Percentiles rank a stretch among this genome's conserved stretches.
Evolutionary conservation across 192 early-diverging fungal genomes (phyloP).

Genomic region (Funneliformis geosporum): DNA sequence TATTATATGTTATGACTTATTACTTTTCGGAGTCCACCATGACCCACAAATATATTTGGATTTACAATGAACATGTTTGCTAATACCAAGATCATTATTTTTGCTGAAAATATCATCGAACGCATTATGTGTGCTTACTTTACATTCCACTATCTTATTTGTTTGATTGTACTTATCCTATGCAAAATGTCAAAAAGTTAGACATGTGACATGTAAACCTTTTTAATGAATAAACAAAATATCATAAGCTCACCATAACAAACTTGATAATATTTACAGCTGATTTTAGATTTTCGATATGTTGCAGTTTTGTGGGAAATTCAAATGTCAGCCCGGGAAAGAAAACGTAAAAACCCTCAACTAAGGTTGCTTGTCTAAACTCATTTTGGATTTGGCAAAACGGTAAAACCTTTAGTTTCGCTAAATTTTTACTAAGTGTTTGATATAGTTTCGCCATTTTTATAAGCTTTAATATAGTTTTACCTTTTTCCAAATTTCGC

Average conservation of each 20-base stretch:
- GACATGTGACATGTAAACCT: constrained; percentile 23
- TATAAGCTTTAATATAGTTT: too few species aligned
- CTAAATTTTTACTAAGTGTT: too few species aligned
- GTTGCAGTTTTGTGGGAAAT: constrained; percentile 33
- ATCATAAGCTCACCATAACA: constrained; percentile 28
- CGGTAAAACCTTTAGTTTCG: too few species aligned
- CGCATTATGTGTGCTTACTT: constrained; percentile 25
- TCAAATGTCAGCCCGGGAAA: constrained; percentile 33
- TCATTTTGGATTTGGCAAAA: too few species aligned
- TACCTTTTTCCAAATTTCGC: too few species aligned
- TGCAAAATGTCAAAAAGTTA: constrained; percentile 30
- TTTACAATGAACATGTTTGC: constrained; percentile 24
- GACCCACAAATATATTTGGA: constrained; percentile 25
- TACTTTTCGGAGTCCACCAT: constrained; percentile 30
- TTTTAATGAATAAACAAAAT: constrained; percentile 21
- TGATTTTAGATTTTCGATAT: constrained; percentile 30
- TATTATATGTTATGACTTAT: constrained; percentile 18
- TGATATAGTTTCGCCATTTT: too few species aligned
- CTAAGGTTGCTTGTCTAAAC: too few species aligned
- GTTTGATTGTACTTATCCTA: constrained; percentile 32
- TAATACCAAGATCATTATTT: background rate
- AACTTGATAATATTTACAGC: constrained; percentile 33
- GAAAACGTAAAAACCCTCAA: constrained; percentile 26
- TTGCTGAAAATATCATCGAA: constrained; percentile 33
- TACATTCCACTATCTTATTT: constrained; percentile 28